Percentiles rank a stretch among this genome's conserved stretches.
Conservation (phyloP, 2,329 filamentous ascomycete species). For the Penicillium sp. region DNA sequence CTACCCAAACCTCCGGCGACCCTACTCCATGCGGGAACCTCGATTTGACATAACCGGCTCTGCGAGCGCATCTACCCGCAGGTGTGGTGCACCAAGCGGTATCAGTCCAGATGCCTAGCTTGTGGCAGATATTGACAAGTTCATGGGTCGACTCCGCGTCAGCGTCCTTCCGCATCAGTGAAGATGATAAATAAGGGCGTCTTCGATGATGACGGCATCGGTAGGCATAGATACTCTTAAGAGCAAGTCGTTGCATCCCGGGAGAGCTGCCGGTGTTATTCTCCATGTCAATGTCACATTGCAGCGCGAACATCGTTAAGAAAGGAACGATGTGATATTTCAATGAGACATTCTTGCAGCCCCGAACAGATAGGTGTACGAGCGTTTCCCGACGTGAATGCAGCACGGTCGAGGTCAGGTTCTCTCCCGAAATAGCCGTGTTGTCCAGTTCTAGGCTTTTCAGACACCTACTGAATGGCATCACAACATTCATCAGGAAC, state of each 20-base stretch:
- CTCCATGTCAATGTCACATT: constrained; percentile 44
- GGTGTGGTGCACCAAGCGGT: constrained; percentile 61
- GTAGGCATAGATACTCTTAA: constrained; percentile 61
- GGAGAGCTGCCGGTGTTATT: constrained; percentile 34
- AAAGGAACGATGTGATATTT: constrained; percentile 64
- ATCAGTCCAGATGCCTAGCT: constrained; percentile 59
- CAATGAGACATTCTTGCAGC: constrained; percentile 63
- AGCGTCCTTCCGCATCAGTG: constrained; percentile 54
- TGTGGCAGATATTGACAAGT: constrained; percentile 57
- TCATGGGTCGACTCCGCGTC: constrained; percentile 61
- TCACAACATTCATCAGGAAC: constrained; percentile 54
- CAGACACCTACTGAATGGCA: constrained; percentile 56
- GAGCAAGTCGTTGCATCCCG: constrained; percentile 44
- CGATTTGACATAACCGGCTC: constrained; percentile 56
- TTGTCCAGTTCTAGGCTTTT: constrained; percentile 59
- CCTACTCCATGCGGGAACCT: constrained; percentile 49
- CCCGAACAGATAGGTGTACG: constrained; percentile 59
- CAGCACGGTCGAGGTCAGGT: constrained; percentile 54
- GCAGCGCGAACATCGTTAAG: constrained; percentile 47
- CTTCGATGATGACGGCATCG: constrained; percentile 61
- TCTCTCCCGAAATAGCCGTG: constrained; percentile 58
- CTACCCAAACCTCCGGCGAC: constrained; percentile 59
- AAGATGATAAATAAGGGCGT: constrained; percentile 57
- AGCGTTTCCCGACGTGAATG: constrained; percentile 53
- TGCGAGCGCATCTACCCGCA: constrained; percentile 54